These are phyloP conservation scores for Mytilinidion resinicola DNA, from an alignment of 495 filamentous ascomycete genomes.

Conservation along the genomic window DNA sequence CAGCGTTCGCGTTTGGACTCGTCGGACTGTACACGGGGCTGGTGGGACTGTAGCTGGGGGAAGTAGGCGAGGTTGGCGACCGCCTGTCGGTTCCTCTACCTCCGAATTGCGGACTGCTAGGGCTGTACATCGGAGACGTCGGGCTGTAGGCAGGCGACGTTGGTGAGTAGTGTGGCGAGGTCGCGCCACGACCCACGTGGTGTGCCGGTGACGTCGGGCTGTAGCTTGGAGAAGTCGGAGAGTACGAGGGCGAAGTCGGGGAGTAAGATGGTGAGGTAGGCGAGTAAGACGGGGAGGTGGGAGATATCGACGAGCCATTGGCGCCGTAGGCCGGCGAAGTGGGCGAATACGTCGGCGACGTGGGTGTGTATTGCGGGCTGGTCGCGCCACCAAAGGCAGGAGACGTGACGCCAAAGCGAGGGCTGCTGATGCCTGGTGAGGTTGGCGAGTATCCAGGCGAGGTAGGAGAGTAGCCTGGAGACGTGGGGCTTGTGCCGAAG, in stretches of 20 bases:
- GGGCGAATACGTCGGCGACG: conserved; percentile 41
- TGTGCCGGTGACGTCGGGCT: conserved; percentile 55
- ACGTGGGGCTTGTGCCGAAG: conserved; percentile 71
- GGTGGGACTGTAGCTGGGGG: conserved; percentile 43
- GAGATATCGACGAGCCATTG: conserved; percentile 33
- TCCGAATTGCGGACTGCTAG: conserved; percentile 53
- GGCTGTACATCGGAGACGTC: conserved; percentile 62
- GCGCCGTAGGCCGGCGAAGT: conserved; percentile 59
- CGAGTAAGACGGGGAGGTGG: conserved; percentile 25
- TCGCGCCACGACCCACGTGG: conserved; percentile 44
- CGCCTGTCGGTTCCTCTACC: conserved; percentile 50
- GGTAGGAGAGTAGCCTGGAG: conserved; percentile 78
- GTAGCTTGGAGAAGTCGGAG: conserved; percentile 57
- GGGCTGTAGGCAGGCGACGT: conserved; percentile 59
- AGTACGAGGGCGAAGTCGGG: conserved; percentile 73
- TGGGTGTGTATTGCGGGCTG: conserved; percentile 41
- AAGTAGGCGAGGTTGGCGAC: conserved; percentile 55
- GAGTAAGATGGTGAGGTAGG: conserved; percentile 37
- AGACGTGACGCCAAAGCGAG: conserved; percentile 32
- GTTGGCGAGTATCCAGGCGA: conserved; percentile 64
- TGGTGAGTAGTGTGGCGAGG: conserved; percentile 49
- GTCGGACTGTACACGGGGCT: conserved; percentile 45
- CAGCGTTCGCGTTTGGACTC: conserved; percentile 34
- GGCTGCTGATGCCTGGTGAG: conserved; percentile 37
- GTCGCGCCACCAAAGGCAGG: conserved; percentile 32